Evolutionary conservation across 805 yeast species (phyloP).

Genomic region (Cyberlindnera misumaiensis): DNA sequence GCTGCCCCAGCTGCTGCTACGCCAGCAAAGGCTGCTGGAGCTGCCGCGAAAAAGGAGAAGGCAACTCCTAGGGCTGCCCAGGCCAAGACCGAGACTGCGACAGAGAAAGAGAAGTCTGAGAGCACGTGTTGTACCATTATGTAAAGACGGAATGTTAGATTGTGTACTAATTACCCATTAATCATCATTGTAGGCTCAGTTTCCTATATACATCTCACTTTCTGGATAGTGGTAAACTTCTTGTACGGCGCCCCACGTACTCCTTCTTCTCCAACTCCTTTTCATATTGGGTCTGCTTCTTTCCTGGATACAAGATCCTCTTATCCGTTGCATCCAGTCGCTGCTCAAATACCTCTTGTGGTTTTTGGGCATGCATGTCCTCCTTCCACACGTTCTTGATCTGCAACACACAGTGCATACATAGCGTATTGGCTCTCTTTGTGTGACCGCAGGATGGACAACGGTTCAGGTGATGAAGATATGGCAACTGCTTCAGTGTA

Average conservation of each 20-base stretch:
- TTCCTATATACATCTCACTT: constrained; percentile 10
- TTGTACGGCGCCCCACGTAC: constrained; percentile 48
- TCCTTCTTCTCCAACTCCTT: constrained; percentile 45
- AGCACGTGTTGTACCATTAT: constrained; percentile 26
- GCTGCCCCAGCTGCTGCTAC: constrained; percentile 5
- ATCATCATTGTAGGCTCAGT: not conserved
- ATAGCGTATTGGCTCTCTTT: constrained; percentile 83
- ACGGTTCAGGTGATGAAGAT: constrained; percentile 68
- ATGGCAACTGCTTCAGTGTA: constrained; percentile 73
- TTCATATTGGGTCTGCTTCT: constrained; percentile 39
- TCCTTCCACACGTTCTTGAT: constrained; percentile 68
- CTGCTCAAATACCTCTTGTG: constrained; percentile 20
- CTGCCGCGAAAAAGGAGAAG: constrained; percentile 6
- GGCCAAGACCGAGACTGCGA: constrained; percentile 13
- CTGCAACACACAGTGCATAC: constrained; percentile 88
- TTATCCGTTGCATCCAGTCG: constrained; percentile 50
- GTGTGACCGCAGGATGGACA: constrained; percentile 95
- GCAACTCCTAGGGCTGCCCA: constrained; percentile 14
- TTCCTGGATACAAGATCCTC: constrained; percentile 68
- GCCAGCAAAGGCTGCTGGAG: constrained; percentile 3
- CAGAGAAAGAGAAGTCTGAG: constrained; percentile 19
- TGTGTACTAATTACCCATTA: no score
- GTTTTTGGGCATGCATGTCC: constrained; percentile 25
- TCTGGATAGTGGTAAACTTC: constrained; percentile 46
- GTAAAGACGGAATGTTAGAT: constrained; percentile 11